phyloP scores from a whole-genome alignment of 2,329 filamentous ascomycete species.

The Arthrocladium fulminans region DNA sequence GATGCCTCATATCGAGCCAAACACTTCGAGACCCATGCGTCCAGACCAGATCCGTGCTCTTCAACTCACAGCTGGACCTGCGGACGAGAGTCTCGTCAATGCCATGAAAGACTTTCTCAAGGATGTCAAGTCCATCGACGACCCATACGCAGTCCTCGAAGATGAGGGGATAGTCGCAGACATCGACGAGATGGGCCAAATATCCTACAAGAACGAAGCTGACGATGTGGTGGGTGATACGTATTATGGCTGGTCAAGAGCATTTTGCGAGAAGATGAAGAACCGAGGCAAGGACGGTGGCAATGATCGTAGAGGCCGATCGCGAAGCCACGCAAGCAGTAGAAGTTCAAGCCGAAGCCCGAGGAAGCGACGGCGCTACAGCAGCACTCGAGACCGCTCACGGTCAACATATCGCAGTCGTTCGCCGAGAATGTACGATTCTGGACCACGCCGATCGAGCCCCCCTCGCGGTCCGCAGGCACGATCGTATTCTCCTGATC shows the following conservation, averaged over 20 bases:
- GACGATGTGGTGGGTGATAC: conserved; percentile 60
- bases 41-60: conserved; percentile 62
- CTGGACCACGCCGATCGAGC: conserved; percentile 16
- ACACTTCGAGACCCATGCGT: conserved; percentile 66
- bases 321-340: conserved; percentile 31
- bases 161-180: conserved; percentile 47
- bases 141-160: conserved; percentile 40
- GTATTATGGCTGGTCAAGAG: conserved; percentile 80
- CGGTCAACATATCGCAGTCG: conserved; percentile 11
- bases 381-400: conserved; percentile 24
- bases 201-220: conserved; percentile 55
- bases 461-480: neutral
- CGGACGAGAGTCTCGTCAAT: conserved; percentile 54
- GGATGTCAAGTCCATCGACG: conserved; percentile 56
- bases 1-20: conserved; percentile 67
- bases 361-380: conserved; percentile 33
- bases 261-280: conserved; percentile 76
- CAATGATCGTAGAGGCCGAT: conserved; percentile 7
- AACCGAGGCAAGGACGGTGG: conserved; percentile 26
- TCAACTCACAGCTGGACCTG: conserved; percentile 59
- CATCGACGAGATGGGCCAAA: conserved; percentile 67
- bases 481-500: neutral
- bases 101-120: conserved; percentile 63
- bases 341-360: conserved; percentile 35
- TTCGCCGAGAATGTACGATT: conserved; percentile 17